Evolutionary conservation across 768 basidiomycete species (phyloP), one percentile per base, ranked within the genome.

Genomic region (Collybia sordida): DNA sequence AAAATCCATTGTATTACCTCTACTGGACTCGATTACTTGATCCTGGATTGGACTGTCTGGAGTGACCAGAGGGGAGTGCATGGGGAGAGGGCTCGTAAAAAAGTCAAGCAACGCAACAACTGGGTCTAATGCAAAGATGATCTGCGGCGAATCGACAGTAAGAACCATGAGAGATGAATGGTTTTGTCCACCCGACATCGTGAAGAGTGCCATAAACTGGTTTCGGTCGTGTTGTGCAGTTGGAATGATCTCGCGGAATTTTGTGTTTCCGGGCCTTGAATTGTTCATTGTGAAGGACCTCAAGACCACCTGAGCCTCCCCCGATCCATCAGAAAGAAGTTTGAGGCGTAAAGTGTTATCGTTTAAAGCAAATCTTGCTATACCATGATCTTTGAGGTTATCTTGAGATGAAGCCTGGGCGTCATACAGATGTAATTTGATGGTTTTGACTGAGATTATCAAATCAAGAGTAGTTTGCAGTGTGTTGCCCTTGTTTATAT

Each of bases 231-330:
- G 93, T 49, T 85, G 81, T 12, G 92, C 88, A 4, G 93, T 86
- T 11, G 97, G 96, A 53, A 99, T 90, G 49, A 99, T 94, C 66
- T 98, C 95, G 36, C 94, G 82, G 73, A 94, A 98, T 59, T 81
- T 86, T 21, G 92, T 89, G 41, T 74, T 74, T 6, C 92, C 91
- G 0, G 90, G 81, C 45, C 87, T 78, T 2, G 86, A 98, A 63
- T 96, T 95, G 65, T 80, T 85, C 77, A 98, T 87, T 0, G 93
- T 93, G 61, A 98, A 87, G 0, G 96, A 95, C 58, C 85, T 83
- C n/a, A 98, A 68, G 22, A 93, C 77, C 42, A 98, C 71, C 67
- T 97, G 94, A 2, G 88, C 86, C 65, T 97, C 93, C 52, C 81
- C 76, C n/a, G 91, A 81, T 17, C 90, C 87, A 64, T 95, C 83